Evolutionary conservation across 2,329 filamentous ascomycete genomes (phyloP), one percentile per base, ranked within the genome.

Genomic region (Paecilomyces formosus): DNA sequence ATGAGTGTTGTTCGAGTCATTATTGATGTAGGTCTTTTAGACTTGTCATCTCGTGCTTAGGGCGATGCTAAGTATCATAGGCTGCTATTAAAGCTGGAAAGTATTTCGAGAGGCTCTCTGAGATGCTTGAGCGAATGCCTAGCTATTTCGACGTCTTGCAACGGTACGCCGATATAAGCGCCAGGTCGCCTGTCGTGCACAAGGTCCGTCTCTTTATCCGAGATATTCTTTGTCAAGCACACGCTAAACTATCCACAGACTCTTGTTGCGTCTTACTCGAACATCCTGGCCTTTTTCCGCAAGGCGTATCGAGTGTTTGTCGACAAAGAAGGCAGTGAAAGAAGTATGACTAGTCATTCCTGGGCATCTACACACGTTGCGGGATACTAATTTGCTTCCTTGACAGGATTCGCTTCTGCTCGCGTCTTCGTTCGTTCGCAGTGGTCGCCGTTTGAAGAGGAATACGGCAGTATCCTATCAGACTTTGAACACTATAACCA

Each of bases 91-190:
- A 52, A 18, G 59, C 59, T 11, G 22, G 59, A 3, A 55, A 57
- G 35, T 61, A 61, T 35, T 61, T 59, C 24, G 57, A 59, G 12
- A 61, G 59, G 35, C 31, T 61, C 45, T 53, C 53, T 11, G 21
- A 57, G 18, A 61, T 61, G 60, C 50, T 61, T 33, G 60, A 61
- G 26, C 31, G 56, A 9, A 31, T 61, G 15, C 31, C 54, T 1
- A 55, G 56, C 24, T 33, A 56, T 26, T 52, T 60, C 22, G 12
- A 56, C 3, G 51, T 60, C 12, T 31, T 60, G 5, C 39, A 60
- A 21, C 50, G 35, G n/a, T 60, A 24, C 35, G 55, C 57, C 2
- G 8, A 28, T 18, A 52, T 54, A 12, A 58, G 45, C 30, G 18
- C 26, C 2, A 31, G 56, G 1, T 54, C 35, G 12, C 59, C 49